These are phyloP conservation scores for Globisporangium okanoganense DNA, from an alignment of 352 stramenopile species.

Conservation along the genomic window DNA sequence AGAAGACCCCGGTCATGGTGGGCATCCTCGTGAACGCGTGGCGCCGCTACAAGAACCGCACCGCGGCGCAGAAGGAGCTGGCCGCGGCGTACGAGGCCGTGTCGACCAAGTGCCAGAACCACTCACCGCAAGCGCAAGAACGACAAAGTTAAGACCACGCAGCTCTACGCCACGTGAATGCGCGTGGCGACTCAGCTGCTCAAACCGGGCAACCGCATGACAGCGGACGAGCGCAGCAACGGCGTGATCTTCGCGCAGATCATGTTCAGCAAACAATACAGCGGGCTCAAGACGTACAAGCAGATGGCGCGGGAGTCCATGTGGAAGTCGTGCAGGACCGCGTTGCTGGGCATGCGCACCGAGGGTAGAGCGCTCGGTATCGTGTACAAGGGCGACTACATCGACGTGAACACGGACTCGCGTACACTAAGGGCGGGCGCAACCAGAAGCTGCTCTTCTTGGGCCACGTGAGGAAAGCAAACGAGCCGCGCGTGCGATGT, in stretches of 20 bases:
- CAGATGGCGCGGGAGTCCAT: constrained; percentile 50
- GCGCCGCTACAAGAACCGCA: constrained; percentile 78
- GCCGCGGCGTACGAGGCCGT: constrained; percentile 45
- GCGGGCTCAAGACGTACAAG: constrained; percentile 70
- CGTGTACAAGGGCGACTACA: constrained; percentile 74
- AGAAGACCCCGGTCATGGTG: constrained; percentile 72
- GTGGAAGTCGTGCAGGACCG: constrained; percentile 70
- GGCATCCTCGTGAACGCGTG: constrained; percentile 84
- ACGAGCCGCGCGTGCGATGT: constrained; percentile 56
- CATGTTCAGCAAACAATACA: constrained; percentile 75
- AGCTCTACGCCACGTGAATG: constrained; percentile 65
- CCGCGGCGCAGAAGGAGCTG: constrained; percentile 52
- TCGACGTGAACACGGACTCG: constrained; percentile 65
- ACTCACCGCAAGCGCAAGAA: constrained; percentile 51
- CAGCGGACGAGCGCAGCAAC: constrained; percentile 60
- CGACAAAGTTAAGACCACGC: constrained; percentile 46
- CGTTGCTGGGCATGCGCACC: constrained; percentile 69
- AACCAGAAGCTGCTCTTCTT: constrained; percentile 72
- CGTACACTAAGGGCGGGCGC: constrained; percentile 39
- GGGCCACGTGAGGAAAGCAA: constrained; percentile 70
- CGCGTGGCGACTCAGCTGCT: constrained; percentile 50
- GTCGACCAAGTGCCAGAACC: constrained; percentile 57
- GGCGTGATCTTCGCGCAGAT: constrained; percentile 70
- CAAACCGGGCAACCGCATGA: constrained; percentile 39
- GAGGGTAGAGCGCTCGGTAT: constrained; percentile 73